A percentile compares a stretch with the other conserved stretches of the same genome.
phyloP scores from a whole-genome alignment of 2,329 filamentous ascomycete species.

The Trichophyton schoenleinii region DNA sequence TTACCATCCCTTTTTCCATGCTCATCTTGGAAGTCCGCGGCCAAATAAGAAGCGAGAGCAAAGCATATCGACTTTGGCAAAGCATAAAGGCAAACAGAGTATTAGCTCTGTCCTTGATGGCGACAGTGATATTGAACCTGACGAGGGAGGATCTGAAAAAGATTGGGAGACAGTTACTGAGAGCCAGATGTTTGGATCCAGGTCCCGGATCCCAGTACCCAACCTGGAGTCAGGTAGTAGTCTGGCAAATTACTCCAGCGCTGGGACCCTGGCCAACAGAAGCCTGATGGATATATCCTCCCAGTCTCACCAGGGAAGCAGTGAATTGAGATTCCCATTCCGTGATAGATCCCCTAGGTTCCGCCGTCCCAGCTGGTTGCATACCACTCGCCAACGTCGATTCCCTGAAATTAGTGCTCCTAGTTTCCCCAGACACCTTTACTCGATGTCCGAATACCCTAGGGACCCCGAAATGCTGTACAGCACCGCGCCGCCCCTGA shows the following conservation, averaged over 20 bases:
- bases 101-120: neutral
- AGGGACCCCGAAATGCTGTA: neutral
- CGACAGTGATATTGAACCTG: slow-evolving; percentile 5
- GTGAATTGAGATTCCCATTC: neutral
- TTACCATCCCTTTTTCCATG: slow-evolving; percentile 8
- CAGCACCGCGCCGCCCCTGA: slow-evolving; percentile 5
- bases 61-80: neutral
- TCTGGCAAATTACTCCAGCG: slow-evolving; percentile 18
- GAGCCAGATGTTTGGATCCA: slow-evolving; percentile 13
- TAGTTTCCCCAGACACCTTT: neutral
- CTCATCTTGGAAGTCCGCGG: slow-evolving; percentile 3
- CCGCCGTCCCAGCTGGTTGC: neutral
- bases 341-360: neutral
- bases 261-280: slow-evolving; percentile 12
- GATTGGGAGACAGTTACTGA: slow-evolving; percentile 20
- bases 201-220: slow-evolving; percentile 3
- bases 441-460: slow-evolving; percentile 1
- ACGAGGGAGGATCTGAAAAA: slow-evolving; percentile 7
- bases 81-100: neutral
- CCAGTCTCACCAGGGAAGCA: neutral
- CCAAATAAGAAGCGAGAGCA: neutral
- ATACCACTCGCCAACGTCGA: neutral
- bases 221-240: slow-evolving; percentile 16
- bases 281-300: neutral
- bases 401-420: neutral